phyloP scores from a whole-genome alignment of 2,329 filamentous ascomycete genomes.

The Atkinsonella texensis region DNA sequence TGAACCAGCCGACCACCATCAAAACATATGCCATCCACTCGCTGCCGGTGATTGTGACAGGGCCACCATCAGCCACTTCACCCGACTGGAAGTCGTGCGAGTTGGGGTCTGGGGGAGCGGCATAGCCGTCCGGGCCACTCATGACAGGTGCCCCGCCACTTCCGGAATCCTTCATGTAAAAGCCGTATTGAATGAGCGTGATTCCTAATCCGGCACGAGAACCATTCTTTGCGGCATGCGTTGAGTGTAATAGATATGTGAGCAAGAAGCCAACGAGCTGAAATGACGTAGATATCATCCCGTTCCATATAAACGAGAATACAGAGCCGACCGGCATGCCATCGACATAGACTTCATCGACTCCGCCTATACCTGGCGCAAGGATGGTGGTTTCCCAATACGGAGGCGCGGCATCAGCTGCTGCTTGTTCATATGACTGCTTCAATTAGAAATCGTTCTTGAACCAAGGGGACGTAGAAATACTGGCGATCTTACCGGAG shows the following conservation, averaged over 20 bases:
- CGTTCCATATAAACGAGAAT: slow-evolving; percentile 84
- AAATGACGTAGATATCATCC: slow-evolving; percentile 95
- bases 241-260: slow-evolving; percentile 95
- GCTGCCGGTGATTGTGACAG: slow-evolving; percentile 52
- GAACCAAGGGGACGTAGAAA: neutral
- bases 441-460: slow-evolving; percentile 20
- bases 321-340: slow-evolving; percentile 84
- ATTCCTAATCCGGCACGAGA: slow-evolving; percentile 89
- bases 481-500: slow-evolving; percentile 58
- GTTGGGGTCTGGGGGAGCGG: slow-evolving; percentile 75
- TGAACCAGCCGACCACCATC: slow-evolving; percentile 98
- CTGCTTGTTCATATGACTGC: slow-evolving; percentile 95
- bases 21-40: slow-evolving; percentile 88
- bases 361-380: slow-evolving; percentile 77
- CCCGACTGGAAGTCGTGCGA: slow-evolving; percentile 76
- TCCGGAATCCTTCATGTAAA: slow-evolving; percentile 70
- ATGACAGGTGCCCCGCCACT: slow-evolving; percentile 31
- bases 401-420: slow-evolving; percentile 86
- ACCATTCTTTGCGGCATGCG: slow-evolving; percentile 95
- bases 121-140: slow-evolving; percentile 44
- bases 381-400: slow-evolving; percentile 99
- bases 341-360: slow-evolving; percentile 93
- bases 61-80: slow-evolving; percentile 41
- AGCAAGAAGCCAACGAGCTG: slow-evolving; percentile 94
- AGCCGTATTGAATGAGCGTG: slow-evolving; percentile 91